Evolutionary conservation across 306 rosid genomes (phyloP).

Genomic region (barrel medic (Medicago truncatula)): MtrunA17r5.0-ANR NC_053042.1:33269501-33270000

Average conservation of each 20-base stretch:
- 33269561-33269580: not conserved
- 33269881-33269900: not conserved
- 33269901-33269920: slow-evolving; percentile 21
- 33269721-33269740: not conserved
- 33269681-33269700: no score
- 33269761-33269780: slow-evolving; percentile 30
- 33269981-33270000: no score
- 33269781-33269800: not conserved
- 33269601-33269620: not conserved
- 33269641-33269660: no score
- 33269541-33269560: not conserved
- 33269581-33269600: not conserved
- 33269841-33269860: slow-evolving; percentile 13
- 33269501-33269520: no score
- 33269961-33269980: no score
- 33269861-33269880: slow-evolving; percentile 43
- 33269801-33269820: slow-evolving; percentile 1
- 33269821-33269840: not conserved
- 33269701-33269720: not conserved
- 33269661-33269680: no score
- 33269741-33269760: not conserved
- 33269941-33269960: no score
- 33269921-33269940: not conserved
- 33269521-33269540: no score
- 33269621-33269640: no score